phyloP scores from a whole-genome alignment of 2,329 filamentous ascomycete genomes.

The Ophiobolus disseminans region DNA sequence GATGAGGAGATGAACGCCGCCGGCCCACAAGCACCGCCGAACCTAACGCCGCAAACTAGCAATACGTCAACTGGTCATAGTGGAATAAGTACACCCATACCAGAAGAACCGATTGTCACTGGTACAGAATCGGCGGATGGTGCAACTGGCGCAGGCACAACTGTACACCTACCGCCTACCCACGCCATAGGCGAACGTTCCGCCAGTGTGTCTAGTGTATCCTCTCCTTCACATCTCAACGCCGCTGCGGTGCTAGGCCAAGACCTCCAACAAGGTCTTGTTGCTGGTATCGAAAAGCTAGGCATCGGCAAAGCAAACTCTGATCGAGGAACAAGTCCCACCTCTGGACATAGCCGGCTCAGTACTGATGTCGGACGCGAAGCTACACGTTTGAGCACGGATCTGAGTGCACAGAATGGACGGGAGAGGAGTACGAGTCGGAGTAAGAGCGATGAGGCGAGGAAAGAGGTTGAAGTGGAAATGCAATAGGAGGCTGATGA shows the following conservation, averaged over 20 bases:
- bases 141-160: constrained; percentile 42
- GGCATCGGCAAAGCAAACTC: constrained; percentile 27
- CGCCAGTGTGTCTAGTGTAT: constrained; percentile 8
- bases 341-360: constrained; percentile 12
- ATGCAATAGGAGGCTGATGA: too few species aligned
- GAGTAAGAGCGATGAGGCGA: constrained; percentile 25
- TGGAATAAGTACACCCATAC: constrained; percentile 35
- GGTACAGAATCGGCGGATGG: constrained; percentile 44
- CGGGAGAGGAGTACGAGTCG: constrained; percentile 25
- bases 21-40: constrained; percentile 33
- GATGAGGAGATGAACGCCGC: constrained; percentile 90
- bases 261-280: constrained; percentile 40
- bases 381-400: constrained; percentile 16
- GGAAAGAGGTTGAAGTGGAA: constrained; percentile 44
- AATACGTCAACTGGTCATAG: constrained; percentile 32
- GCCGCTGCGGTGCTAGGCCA: constrained; percentile 37
- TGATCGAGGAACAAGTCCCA: constrained; percentile 25
- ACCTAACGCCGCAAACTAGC: constrained; percentile 37
- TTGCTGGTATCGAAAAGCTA: constrained; percentile 40
- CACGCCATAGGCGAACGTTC: constrained; percentile 26
- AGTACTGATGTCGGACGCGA: constrained; percentile 18
- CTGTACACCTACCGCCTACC: constrained; percentile 30
- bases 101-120: constrained; percentile 43
- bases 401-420: constrained; percentile 13
- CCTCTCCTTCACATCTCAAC: constrained; percentile 33